These are phyloP conservation scores for Magnusiomyces sp. DNA, from an alignment of 1,139 yeast genomes.

Conservation along the genomic window DNA sequence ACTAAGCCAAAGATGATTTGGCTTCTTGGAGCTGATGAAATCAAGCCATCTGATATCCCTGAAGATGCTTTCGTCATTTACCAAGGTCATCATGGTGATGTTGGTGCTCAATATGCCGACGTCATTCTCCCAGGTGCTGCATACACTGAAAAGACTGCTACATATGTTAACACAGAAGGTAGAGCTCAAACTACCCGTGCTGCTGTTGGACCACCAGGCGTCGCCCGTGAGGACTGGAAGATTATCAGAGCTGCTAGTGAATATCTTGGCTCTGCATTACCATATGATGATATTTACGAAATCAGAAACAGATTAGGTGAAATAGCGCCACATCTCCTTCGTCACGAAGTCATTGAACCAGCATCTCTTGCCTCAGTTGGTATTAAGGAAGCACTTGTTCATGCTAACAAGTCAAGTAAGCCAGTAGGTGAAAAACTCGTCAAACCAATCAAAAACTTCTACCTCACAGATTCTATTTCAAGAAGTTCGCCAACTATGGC, in stretches of 20 bases:
- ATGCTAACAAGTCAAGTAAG: constrained; percentile 35
- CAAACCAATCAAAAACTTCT: constrained; percentile 71
- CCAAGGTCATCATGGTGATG: constrained; percentile 90
- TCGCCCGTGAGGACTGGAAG: constrained; percentile 91
- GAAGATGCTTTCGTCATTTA: constrained; percentile 81
- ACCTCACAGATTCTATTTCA: constrained; percentile 81
- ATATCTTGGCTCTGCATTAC: constrained; percentile 61
- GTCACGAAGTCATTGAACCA: constrained; percentile 71
- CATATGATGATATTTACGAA: constrained; percentile 67
- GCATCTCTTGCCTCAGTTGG: constrained; percentile 52
- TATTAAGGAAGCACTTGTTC: constrained; percentile 38
- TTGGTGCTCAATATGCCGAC: constrained; percentile 84
- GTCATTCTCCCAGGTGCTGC: constrained; percentile 85
- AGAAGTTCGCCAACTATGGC: constrained; percentile 91
- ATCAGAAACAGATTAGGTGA: constrained; percentile 66
- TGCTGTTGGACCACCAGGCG: constrained; percentile 85
- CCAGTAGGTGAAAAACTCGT: constrained; percentile 43
- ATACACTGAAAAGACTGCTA: constrained; percentile 79
- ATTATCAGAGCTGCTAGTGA: constrained; percentile 77
- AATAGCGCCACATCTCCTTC: constrained; percentile 72
- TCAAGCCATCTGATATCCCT: constrained; percentile 62
- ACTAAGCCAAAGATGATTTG: constrained; percentile 68
- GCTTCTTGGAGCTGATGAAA: constrained; percentile 79
- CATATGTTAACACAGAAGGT: constrained; percentile 89
- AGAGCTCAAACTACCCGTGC: constrained; percentile 82